These are phyloP conservation scores for Fusarium denticulatum DNA, from an alignment of 2,329 filamentous ascomycete species.

Conservation along the genomic window DNA sequence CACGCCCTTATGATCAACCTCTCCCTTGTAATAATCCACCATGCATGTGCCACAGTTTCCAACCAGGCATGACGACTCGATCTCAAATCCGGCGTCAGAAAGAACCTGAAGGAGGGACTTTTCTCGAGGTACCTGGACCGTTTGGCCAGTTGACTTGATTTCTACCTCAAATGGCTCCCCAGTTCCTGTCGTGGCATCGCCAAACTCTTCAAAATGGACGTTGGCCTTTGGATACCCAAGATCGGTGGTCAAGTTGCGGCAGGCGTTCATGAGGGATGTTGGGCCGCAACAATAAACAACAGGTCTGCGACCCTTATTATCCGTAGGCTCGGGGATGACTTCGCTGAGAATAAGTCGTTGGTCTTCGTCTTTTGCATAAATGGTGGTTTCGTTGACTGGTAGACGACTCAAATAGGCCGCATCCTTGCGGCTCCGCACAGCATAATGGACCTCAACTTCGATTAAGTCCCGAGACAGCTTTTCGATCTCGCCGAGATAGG, in stretches of 20 bases:
- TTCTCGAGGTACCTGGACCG: background rate
- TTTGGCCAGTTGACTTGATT: constrained; percentile 7
- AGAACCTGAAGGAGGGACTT: constrained; percentile 27
- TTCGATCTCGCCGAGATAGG: constrained; percentile 5
- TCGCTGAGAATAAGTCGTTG: background rate
- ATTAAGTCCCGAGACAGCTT: background rate
- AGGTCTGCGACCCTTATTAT: background rate
- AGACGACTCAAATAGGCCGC: constrained; percentile 9
- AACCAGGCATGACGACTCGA: constrained; percentile 26
- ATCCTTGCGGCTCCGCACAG: constrained; percentile 9
- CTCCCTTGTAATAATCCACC: constrained; percentile 17
- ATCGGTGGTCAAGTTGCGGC: background rate
- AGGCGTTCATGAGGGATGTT: background rate
- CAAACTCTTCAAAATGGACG: constrained; percentile 24
- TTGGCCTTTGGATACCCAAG: background rate
- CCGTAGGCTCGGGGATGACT: background rate
- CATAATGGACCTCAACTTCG: constrained; percentile 13
- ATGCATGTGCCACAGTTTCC: constrained; percentile 32
- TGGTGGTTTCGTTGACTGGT: background rate
- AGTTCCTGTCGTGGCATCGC: constrained; percentile 12
- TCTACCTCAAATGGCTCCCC: constrained; percentile 23
- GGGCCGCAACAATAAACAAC: constrained; percentile 18
- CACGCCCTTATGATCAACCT: constrained; percentile 25
- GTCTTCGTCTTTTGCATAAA: constrained; percentile 13
- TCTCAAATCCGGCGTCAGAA: constrained; percentile 18